A percentile compares a stretch with the other conserved stretches of the same genome.
Evolutionary conservation across 2,329 filamentous ascomycete genomes (phyloP).

Genomic region (Colletotrichum costaricense): DNA sequence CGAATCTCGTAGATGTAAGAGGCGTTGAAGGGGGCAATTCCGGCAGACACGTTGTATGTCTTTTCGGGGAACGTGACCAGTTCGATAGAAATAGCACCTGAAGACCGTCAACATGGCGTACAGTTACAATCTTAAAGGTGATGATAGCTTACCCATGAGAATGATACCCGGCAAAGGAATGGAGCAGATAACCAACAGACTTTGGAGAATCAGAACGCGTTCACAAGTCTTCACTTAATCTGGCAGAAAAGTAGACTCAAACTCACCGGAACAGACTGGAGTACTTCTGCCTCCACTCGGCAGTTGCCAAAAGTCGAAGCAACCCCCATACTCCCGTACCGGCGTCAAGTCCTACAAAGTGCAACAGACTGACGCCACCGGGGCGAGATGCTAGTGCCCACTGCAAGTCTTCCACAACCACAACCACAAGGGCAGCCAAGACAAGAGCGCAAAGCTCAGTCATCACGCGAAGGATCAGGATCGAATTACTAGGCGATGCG

Average conservation of each 20-base stretch:
- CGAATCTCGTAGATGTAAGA: conserved; percentile 17
- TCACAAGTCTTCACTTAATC: background rate
- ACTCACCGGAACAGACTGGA: conserved; percentile 30
- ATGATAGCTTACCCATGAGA: conserved; percentile 19
- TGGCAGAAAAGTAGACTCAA: background rate
- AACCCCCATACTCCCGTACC: conserved; percentile 30
- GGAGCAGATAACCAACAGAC: conserved; percentile 24
- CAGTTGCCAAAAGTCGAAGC: conserved; percentile 21
- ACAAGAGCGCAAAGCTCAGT: conserved; percentile 24
- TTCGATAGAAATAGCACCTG: conserved; percentile 22
- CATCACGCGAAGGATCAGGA: conserved; percentile 24
- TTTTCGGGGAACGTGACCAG: conserved; percentile 30
- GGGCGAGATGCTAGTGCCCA: conserved; percentile 32
- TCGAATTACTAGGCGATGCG: conserved; percentile 18
- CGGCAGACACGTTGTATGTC: conserved; percentile 25
- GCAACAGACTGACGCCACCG: conserved; percentile 17
- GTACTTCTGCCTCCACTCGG: conserved; percentile 31
- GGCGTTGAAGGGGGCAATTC: conserved; percentile 24
- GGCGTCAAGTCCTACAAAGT: conserved; percentile 28
- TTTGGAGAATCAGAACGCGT: background rate
- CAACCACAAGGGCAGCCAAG: conserved; percentile 19
- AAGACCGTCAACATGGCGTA: background rate
- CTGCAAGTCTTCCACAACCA: conserved; percentile 29
- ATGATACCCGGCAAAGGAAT: conserved; percentile 26
- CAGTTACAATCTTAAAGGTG: background rate